These are phyloP conservation scores for Puccinia horiana DNA, from an alignment of 1,284 basidiomycete genomes.

Conservation along the genomic window DNA sequence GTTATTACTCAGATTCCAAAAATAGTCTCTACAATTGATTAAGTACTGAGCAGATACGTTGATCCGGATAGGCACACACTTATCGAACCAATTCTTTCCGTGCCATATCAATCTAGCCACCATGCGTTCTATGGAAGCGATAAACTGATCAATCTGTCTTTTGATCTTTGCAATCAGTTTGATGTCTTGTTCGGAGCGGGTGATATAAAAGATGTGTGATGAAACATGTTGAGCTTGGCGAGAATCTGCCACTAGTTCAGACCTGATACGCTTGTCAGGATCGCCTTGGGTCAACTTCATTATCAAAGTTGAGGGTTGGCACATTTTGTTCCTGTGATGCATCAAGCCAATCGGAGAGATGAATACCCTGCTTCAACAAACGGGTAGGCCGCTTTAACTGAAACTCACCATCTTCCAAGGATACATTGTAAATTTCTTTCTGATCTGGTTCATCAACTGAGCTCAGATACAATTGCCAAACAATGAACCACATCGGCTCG, in stretches of 20 bases:
- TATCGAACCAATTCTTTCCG: slow-evolving; percentile 81
- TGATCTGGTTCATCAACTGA: slow-evolving; percentile 81
- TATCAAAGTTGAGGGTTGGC: slow-evolving; percentile 11
- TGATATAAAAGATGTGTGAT: slow-evolving; percentile 89
- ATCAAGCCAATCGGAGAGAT: slow-evolving; percentile 53
- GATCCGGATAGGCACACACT: slow-evolving; percentile 87
- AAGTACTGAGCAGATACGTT: slow-evolving; percentile 97
- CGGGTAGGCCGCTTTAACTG: slow-evolving; percentile 68
- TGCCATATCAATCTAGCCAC: slow-evolving; percentile 77
- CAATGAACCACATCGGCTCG: slow-evolving; percentile 84
- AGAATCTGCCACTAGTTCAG: slow-evolving; percentile 52
- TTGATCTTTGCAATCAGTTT: slow-evolving; percentile 88
- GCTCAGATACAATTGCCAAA: slow-evolving; percentile 89
- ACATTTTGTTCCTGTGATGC: slow-evolving; percentile 46
- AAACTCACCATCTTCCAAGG: slow-evolving; percentile 88
- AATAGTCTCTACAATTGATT: slow-evolving; percentile 96
- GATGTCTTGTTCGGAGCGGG: slow-evolving; percentile 84
- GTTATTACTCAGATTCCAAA: slow-evolving; percentile 96
- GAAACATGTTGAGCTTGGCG: slow-evolving; percentile 56
- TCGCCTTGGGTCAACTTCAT: slow-evolving; percentile 31
- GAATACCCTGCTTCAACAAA: slow-evolving; percentile 58
- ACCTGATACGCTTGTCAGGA: slow-evolving; percentile 61
- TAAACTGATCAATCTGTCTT: slow-evolving; percentile 97
- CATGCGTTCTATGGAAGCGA: slow-evolving; percentile 83
- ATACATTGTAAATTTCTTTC: slow-evolving; percentile 85